phyloP scores from a whole-genome alignment of 805 yeast genomes.

The Candida ovalis region DNA sequence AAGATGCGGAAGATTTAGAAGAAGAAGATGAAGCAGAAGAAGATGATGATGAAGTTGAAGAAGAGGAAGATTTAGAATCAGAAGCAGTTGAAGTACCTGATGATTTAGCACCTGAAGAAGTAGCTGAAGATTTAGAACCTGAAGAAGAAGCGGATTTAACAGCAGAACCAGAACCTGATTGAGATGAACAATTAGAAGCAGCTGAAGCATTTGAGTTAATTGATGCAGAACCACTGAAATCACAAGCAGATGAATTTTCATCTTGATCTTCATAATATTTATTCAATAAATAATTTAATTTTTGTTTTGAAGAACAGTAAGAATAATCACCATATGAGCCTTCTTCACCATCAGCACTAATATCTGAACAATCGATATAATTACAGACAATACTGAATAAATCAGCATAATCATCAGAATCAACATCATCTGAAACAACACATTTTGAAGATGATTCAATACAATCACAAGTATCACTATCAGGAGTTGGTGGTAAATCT shows the following conservation, averaged over 20 bases:
- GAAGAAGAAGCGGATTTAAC: slow-evolving; percentile 22
- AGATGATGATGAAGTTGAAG: slow-evolving; percentile 11
- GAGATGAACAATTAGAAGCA: slow-evolving; percentile 15
- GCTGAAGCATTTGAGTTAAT: too few species aligned
- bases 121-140: neutral
- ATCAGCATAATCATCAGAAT: slow-evolving; percentile 51
- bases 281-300: slow-evolving; percentile 65
- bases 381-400: slow-evolving; percentile 59
- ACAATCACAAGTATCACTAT: slow-evolving; percentile 63
- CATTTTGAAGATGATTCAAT: slow-evolving; percentile 50
- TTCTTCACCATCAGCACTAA: slow-evolving; percentile 53
- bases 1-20: slow-evolving; percentile 27
- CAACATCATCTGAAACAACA: slow-evolving; percentile 51
- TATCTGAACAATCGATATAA: slow-evolving; percentile 55
- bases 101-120: neutral
- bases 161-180: slow-evolving; percentile 18
- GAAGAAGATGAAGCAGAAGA: slow-evolving; percentile 24
- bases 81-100: slow-evolving; percentile 23
- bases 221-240: slow-evolving; percentile 65
- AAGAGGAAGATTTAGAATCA: neutral
- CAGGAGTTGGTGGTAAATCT: slow-evolving; percentile 75
- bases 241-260: slow-evolving; percentile 52
- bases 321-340: slow-evolving; percentile 75
- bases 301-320: slow-evolving; percentile 67
- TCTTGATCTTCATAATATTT: slow-evolving; percentile 52